These are phyloP conservation scores for Chalciporus pseudorubinellus DNA, from an alignment of 768 basidiomycete species.

Conservation along the genomic window DNA sequence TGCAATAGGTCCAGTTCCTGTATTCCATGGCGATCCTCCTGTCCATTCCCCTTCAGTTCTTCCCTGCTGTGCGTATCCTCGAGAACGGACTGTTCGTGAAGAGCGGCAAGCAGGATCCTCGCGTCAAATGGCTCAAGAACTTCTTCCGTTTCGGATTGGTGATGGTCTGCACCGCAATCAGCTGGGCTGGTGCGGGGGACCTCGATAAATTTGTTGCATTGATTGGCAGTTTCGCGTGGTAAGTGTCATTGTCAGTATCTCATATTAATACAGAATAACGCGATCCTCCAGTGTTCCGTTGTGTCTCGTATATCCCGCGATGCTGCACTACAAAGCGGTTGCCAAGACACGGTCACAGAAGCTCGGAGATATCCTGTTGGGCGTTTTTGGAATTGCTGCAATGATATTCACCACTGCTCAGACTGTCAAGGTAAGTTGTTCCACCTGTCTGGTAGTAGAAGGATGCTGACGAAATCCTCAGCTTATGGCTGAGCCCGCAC, in stretches of 20 bases:
- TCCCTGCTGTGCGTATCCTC: conserved; percentile 96
- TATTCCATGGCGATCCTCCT: conserved; percentile 92
- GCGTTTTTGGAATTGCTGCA: conserved; percentile 70
- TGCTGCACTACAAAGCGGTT: conserved; percentile 88
- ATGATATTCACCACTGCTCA: conserved; percentile 79
- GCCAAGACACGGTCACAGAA: conserved; percentile 69
- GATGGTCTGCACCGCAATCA: conserved; percentile 76
- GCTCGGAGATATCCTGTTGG: conserved; percentile 64
- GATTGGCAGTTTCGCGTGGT: conserved; percentile 94
- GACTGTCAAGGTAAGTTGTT: conserved; percentile 58
- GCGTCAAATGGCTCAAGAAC: conserved; percentile 98
- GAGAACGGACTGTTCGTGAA: conserved; percentile 91
- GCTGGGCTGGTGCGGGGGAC: conserved; percentile 80
- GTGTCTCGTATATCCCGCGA: conserved; percentile 91
- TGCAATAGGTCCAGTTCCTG: conserved; percentile 67
- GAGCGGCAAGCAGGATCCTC: conserved; percentile 76
- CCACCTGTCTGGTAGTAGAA: not conserved
- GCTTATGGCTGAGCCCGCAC: conserved; percentile 60
- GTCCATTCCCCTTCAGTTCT: conserved; percentile 91
- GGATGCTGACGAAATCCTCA: conserved; percentile 26
- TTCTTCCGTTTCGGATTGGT: conserved; percentile 75
- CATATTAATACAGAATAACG: conserved; percentile 10
- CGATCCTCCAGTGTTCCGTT: conserved; percentile 68
- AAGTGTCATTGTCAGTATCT: conserved; percentile 23
- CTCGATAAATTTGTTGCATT: conserved; percentile 95